Evolutionary conservation across 257 asterid species (phyloP).

Genomic region (Fraxinus excelsior): DNA sequence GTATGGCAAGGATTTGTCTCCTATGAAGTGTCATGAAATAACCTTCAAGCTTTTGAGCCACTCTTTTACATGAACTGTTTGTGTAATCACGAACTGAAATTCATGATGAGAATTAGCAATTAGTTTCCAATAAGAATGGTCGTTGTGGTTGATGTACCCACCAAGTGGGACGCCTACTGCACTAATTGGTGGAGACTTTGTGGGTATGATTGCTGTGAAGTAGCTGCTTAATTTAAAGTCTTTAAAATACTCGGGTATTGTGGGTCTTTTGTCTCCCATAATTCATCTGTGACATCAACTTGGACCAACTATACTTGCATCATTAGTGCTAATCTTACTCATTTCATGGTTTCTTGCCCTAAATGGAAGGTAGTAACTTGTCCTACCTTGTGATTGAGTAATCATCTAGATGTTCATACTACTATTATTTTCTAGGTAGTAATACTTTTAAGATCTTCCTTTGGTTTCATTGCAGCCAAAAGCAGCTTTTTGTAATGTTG

Average conservation of each 20-base stretch:
- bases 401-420: background rate
- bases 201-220: background rate
- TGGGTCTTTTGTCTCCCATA: background rate
- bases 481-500: background rate
- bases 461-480: background rate
- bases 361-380: background rate
- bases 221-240: background rate
- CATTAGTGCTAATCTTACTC: background rate
- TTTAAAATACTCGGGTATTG: background rate
- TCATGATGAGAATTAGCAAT: background rate
- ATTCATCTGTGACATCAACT: slow-evolving; percentile 11
- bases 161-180: slow-evolving; percentile 8
- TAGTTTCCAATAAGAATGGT: slow-evolving; percentile 1
- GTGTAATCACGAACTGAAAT: background rate
- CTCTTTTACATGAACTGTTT: background rate
- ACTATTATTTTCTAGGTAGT: background rate
- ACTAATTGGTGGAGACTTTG: slow-evolving; percentile 3
- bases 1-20: background rate
- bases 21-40: slow-evolving; percentile 1
- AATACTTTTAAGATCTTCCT: background rate
- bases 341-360: background rate
- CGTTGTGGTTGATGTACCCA: background rate
- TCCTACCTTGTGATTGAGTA: background rate
- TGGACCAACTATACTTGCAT: background rate
- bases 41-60: background rate